These are phyloP conservation scores for Draba incana DNA, from an alignment of 345 rosid genomes.

Conservation along the genomic window DNA sequence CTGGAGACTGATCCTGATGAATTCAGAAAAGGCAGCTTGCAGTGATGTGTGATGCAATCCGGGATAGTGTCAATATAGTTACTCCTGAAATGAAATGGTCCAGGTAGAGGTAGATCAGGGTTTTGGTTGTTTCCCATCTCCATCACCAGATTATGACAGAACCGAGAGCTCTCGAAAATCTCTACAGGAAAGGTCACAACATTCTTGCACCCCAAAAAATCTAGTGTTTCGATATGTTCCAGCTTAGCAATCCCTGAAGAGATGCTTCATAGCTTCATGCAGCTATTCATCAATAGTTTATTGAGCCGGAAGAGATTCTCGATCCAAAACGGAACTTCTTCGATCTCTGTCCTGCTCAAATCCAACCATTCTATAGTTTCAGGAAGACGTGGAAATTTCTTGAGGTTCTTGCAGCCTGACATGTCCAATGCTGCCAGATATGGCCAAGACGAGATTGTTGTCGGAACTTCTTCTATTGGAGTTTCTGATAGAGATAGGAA, in stretches of 20 bases:
- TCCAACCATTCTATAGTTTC: conserved; percentile 20
- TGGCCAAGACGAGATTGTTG: conserved; percentile 19
- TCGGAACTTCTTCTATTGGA: conserved; percentile 32
- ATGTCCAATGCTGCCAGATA: conserved; percentile 18
- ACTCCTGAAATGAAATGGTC: conserved; percentile 28
- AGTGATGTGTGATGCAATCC: conserved; percentile 30
- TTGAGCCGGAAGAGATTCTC: neutral
- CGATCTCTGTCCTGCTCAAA: conserved; percentile 29
- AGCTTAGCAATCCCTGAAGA: conserved; percentile 25
- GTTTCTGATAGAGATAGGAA: conserved; percentile 23
- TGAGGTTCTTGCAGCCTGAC: conserved; percentile 23
- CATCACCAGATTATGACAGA: conserved; percentile 36
- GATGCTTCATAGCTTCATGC: conserved; percentile 35
- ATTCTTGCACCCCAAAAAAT: conserved; percentile 35
- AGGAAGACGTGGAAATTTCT: conserved; percentile 30
- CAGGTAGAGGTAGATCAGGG: conserved; percentile 26
- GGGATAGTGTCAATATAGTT: conserved; percentile 30
- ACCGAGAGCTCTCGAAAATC: conserved; percentile 36
- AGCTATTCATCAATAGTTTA: conserved; percentile 35
- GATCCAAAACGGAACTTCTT: conserved; percentile 23
- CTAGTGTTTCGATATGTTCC: conserved; percentile 29
- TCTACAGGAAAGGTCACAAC: conserved; percentile 31
- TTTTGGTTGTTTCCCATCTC: conserved; percentile 21
- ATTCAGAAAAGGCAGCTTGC: conserved; percentile 33
- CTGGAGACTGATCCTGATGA: conserved; percentile 29